Conservation (phyloP, 805 yeast species). For the Myxozyma monticola region DNA sequence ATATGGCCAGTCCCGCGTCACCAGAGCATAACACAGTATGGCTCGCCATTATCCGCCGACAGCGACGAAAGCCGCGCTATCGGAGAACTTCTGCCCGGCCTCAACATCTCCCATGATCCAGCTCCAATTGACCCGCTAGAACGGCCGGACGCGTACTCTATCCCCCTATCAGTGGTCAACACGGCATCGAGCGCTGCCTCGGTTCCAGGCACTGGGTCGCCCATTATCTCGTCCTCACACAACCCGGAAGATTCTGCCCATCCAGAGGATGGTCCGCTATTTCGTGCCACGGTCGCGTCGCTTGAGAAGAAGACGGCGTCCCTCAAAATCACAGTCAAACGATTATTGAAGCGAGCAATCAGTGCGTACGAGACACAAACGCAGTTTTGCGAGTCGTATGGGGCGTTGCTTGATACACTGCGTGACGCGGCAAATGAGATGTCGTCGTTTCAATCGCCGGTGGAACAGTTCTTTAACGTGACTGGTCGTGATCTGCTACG, state of each 20-base stretch:
- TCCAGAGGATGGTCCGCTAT: constrained; percentile 48
- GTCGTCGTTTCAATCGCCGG: constrained; percentile 37
- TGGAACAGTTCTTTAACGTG: constrained; percentile 38
- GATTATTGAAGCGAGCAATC: constrained; percentile 41
- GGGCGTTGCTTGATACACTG: constrained; percentile 36
- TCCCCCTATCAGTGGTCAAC: constrained; percentile 4
- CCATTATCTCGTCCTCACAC: too few relatives aligned
- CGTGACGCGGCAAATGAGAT: constrained; percentile 39
- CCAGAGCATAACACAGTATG: neutral
- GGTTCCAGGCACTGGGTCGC: neutral
- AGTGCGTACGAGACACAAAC: constrained; percentile 39
- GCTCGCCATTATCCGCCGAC: constrained; percentile 6
- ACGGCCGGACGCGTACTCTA: neutral
- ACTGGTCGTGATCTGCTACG: constrained; percentile 25
- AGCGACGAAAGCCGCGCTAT: too few relatives aligned
- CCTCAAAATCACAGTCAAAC: constrained; percentile 41
- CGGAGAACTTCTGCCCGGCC: too few relatives aligned
- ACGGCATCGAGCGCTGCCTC: constrained; percentile 1
- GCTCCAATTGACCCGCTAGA: neutral
- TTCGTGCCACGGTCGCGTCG: constrained; percentile 43
- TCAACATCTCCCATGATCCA: too few relatives aligned
- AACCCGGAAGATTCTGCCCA: constrained; percentile 35
- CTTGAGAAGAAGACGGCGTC: constrained; percentile 42
- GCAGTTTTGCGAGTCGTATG: constrained; percentile 15
- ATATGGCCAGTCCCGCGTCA: constrained; percentile 17